A percentile compares a stretch with the other conserved stretches of the same genome.
These are phyloP conservation scores for Penicillium angulare DNA, from an alignment of 495 filamentous ascomycete species.

Conservation along the genomic window DNA sequence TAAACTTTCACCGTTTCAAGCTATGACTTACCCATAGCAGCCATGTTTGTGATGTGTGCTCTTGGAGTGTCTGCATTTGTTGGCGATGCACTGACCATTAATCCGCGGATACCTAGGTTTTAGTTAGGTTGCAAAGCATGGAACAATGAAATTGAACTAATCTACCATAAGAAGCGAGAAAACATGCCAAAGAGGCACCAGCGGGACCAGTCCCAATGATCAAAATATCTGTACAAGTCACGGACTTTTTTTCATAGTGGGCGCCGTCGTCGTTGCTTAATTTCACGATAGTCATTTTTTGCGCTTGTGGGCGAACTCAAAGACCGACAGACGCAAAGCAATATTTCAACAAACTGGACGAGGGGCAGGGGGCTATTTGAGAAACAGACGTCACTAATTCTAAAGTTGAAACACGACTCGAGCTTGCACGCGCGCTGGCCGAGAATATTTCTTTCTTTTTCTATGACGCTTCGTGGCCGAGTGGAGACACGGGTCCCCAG, in stretches of 20 bases:
- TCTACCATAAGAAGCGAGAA: slow-evolving; percentile 48
- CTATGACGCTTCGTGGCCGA: too few species aligned
- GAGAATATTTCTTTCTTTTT: neutral
- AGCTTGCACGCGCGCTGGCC: neutral
- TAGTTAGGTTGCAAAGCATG: too few species aligned
- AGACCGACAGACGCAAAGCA: neutral
- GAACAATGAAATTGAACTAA: too few species aligned
- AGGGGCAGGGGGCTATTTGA: neutral
- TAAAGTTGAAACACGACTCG: neutral
- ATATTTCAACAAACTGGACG: neutral
- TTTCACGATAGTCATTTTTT: slow-evolving; percentile 13
- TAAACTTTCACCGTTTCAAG: neutral
- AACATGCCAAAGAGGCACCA: slow-evolving; percentile 53
- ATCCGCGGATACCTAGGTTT: slow-evolving; percentile 41
- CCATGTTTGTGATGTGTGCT: slow-evolving; percentile 56
- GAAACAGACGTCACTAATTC: neutral
- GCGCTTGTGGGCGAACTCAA: too few species aligned
- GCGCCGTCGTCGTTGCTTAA: slow-evolving; percentile 4
- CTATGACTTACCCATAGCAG: slow-evolving; percentile 35
- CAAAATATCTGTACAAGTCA: slow-evolving; percentile 41
- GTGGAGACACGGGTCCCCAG: too few species aligned
- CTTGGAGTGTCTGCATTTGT: slow-evolving; percentile 52
- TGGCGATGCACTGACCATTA: slow-evolving; percentile 45
- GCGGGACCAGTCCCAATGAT: slow-evolving; percentile 57
- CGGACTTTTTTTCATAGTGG: neutral